phyloP scores from a whole-genome alignment of 169 alveolate genomes.

The Cryptosporidium canis region DNA sequence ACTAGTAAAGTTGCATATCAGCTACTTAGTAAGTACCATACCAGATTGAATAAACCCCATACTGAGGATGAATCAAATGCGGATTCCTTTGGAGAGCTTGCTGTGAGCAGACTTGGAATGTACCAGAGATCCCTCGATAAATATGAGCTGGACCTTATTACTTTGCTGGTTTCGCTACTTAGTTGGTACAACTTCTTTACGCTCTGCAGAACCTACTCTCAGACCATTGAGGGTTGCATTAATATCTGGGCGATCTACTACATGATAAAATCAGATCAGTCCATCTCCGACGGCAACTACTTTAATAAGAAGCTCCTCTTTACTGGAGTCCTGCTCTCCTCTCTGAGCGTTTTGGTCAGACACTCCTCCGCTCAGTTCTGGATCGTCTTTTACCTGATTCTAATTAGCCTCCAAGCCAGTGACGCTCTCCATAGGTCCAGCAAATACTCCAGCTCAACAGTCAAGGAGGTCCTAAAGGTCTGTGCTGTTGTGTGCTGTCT shows the following conservation, averaged over 20 bases:
- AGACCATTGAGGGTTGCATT: conserved; percentile 72
- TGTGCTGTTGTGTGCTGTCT: background rate
- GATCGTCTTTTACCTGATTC: conserved; percentile 69
- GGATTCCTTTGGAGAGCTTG: background rate
- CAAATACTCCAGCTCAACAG: background rate
- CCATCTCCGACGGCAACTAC: background rate
- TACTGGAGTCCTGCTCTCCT: conserved; percentile 66
- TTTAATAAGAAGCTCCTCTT: conserved; percentile 21
- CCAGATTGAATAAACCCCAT: background rate
- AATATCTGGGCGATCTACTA: conserved; percentile 74
- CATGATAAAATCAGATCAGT: conserved; percentile 64
- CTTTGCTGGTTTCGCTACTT: conserved; percentile 50
- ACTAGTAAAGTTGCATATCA: conserved; percentile 70
- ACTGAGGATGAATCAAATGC: background rate
- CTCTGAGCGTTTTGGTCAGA: conserved; percentile 74
- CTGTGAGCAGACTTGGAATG: background rate
- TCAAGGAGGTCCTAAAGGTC: background rate
- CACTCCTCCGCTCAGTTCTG: conserved; percentile 74
- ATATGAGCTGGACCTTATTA: background rate
- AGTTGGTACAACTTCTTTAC: conserved; percentile 75
- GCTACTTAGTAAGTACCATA: background rate
- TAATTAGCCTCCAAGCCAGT: conserved; percentile 4
- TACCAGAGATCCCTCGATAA: conserved; percentile 6
- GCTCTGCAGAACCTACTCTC: conserved; percentile 73
- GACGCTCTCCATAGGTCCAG: background rate